Evolutionary conservation across 1,139 yeast species (phyloP), one percentile per base, ranked within the genome.

Genomic region (Geotrichum bryndzae): DNA sequence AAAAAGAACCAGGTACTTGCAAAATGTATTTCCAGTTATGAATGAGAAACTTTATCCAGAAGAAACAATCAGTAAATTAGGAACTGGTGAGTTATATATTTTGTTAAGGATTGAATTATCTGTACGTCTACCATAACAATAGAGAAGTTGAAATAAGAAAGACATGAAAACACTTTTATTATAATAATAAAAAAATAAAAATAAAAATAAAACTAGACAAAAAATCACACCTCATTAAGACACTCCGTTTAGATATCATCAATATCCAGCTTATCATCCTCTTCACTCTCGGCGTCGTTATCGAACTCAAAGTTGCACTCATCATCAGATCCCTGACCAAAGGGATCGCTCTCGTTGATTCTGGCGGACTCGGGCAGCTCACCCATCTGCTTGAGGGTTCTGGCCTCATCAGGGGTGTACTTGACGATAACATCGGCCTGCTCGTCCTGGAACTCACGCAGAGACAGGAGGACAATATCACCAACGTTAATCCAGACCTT

Each of bases 401-500:
- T 90, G 64, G 99, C 99, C 79, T 95, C 99, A 73, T 95, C 99
- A 56, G 97, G 88, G 76, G 89, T 91, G 79, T 88, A 95, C 79
- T 94, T 94, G 78, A 94, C 96, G 61, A 95, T 94, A 68, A 95
- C 98, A 76, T 95, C 99, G 80, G 97, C 95, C 77, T 89, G 96
- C 68, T 90, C 97, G 74, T 94, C 98, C 79, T 95, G 97, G 85
- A 94, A 95, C 73, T 95, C 99, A 83, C 99, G 90, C 73, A 95
- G 84, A 6, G 97, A 91, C 57, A 94, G 94, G 73, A 95, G 81
- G 69, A 95, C 91, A 70, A 95, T 95, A 75, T 95, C 99, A 79
- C 99, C 99, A 78, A 91, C 98, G 55, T 90, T 89, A 90, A 95
- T 92, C 99, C 99, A 95, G 66, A 92, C 98, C 85, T 94, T 94